These are phyloP conservation scores for Viola odorata DNA, from an alignment of 345 rosid genomes.

Conservation along the genomic window DNA sequence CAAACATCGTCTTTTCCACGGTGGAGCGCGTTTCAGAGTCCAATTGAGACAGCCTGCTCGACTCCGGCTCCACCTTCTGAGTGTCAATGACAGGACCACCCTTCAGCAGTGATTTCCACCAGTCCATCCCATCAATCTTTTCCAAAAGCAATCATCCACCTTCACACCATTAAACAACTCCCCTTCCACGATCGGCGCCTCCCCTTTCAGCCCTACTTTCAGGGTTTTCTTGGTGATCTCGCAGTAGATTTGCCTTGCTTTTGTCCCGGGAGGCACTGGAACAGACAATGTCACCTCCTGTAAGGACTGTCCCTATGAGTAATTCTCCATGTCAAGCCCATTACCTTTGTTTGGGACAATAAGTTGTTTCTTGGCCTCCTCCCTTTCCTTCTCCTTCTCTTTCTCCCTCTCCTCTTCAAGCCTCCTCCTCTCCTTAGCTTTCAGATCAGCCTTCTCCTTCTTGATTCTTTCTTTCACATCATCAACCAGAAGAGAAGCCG, in stretches of 20 bases:
- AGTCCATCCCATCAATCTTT: not conserved
- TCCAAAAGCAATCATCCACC: constrained; percentile 17
- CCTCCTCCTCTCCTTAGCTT: not conserved
- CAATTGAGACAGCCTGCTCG: constrained; percentile 23
- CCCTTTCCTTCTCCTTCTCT: not conserved
- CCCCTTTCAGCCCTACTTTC: constrained; percentile 22
- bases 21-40: constrained; percentile 17
- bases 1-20: not conserved
- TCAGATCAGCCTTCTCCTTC: not conserved
- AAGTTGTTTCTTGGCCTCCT: not conserved
- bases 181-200: constrained; percentile 16
- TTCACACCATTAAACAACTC: constrained; percentile 20
- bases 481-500: not conserved
- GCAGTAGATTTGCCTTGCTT: constrained; percentile 14
- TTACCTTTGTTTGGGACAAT: constrained; percentile 23
- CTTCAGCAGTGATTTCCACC: constrained; percentile 31
- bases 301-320: constrained; percentile 29
- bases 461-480: constrained; percentile 1
- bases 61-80: constrained; percentile 18
- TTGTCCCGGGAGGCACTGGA: constrained; percentile 26
- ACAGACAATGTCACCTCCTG: constrained; percentile 21
- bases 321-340: constrained; percentile 29
- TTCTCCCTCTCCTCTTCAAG: constrained; percentile 1
- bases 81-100: constrained; percentile 6
- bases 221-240: constrained; percentile 23